These are phyloP conservation scores for Scenedesmus sp. DNA, from an alignment of 163 green algal species.

Conservation along the genomic window DNA sequence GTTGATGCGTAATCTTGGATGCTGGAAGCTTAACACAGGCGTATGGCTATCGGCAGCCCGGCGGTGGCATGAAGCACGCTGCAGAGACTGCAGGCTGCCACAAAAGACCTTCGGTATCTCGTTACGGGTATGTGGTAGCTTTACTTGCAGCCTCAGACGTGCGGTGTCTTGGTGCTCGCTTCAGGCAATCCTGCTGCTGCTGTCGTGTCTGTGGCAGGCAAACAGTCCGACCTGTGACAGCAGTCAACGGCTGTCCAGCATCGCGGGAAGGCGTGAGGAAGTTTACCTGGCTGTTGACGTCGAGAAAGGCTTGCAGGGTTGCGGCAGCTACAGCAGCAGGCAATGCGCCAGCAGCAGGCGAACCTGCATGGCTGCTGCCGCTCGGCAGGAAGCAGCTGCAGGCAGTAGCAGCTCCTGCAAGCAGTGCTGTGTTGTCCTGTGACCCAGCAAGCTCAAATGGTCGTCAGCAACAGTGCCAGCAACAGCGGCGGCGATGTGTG, in stretches of 20 bases:
- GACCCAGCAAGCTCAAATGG: background rate
- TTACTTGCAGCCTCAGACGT: background rate
- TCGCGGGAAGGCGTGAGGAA: background rate
- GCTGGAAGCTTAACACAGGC: background rate
- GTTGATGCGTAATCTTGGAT: too few species aligned
- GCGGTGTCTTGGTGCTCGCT: background rate
- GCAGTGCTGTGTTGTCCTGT: background rate
- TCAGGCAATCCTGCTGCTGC: background rate
- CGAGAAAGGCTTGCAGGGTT: background rate
- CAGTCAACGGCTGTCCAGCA: background rate
- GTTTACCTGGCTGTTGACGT: background rate
- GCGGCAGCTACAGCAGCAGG: background rate
- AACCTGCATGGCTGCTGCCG: background rate
- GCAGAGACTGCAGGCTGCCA: background rate
- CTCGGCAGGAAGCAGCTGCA: background rate
- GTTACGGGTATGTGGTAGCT: background rate
- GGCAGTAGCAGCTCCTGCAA: background rate
- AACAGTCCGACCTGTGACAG: background rate
- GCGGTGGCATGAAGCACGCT: background rate
- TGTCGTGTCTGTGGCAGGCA: slow-evolving; percentile 6
- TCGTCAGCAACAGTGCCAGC: background rate
- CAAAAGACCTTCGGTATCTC: background rate
- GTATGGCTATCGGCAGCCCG: background rate
- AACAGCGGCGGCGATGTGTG: background rate
- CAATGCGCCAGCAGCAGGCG: background rate